phyloP scores from a whole-genome alignment of 176 grass and related monocot species.

The Eragrostis nindensis region DNA sequence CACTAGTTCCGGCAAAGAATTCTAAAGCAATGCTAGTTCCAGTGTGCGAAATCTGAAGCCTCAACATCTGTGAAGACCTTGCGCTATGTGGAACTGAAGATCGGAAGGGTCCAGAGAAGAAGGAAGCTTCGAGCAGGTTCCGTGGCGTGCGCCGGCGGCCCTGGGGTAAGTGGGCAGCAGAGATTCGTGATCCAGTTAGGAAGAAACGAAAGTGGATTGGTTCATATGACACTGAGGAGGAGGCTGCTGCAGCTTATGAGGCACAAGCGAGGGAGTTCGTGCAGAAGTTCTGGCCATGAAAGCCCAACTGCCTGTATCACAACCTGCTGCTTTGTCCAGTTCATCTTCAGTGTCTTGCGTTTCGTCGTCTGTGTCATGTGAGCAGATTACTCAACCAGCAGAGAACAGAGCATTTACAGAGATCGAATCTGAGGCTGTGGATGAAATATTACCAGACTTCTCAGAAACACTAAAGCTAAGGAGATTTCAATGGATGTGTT shows the following conservation, averaged over 20 bases:
- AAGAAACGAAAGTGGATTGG: constrained; percentile 52
- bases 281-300: constrained; percentile 42
- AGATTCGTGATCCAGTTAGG: constrained; percentile 61
- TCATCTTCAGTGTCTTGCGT: constrained; percentile 39
- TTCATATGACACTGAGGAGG: constrained; percentile 55
- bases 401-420: constrained; percentile 5
- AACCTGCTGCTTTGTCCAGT: constrained; percentile 34
- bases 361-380: constrained; percentile 22
- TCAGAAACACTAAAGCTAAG: constrained; percentile 6
- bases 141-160: constrained; percentile 48
- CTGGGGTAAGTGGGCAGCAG: constrained; percentile 59
- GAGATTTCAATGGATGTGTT: constrained; percentile 29
- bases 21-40: no score
- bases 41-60: not conserved
- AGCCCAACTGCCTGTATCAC: not conserved
- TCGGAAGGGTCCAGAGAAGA: constrained; percentile 35
- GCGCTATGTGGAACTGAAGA: constrained; percentile 23
- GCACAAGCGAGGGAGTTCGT: not conserved
- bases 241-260: constrained; percentile 36
- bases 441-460: constrained; percentile 3
- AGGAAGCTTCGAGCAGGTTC: constrained; percentile 50
- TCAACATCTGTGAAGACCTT: constrained; percentile 24
- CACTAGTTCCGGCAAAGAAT: no score
- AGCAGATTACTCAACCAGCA: constrained; percentile 29
- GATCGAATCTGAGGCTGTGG: not conserved